Base-by-base conservation (phyloP, 2,329 filamentous ascomycete species). In the Aquanectria penicillioides region DNA sequence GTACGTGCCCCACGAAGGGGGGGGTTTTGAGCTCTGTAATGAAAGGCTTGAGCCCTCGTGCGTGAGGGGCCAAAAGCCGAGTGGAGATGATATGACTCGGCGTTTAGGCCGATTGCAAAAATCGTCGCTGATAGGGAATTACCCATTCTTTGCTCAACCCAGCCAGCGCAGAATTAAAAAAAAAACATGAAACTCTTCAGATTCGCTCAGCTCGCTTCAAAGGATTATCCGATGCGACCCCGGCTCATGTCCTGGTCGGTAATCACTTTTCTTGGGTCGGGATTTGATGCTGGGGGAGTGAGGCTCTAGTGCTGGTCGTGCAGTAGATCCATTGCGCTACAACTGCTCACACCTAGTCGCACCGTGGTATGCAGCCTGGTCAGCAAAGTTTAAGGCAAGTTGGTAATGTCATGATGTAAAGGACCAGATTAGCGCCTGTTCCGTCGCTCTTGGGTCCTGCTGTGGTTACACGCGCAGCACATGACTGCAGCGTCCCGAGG, bases 71-170 rank as follows among this genome's bases (percentile, higher is more conserved):
- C 33, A 25, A 33, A 51, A 17, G 26, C 54, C 54, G 40, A 57
- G 31, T 38, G 31, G 41, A 9, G 18, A 17, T 9, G 20, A 28
- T 25, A n/a, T 38, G 22, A 22, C 28, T 52, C 54, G 54, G 54
- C 17, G 38, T 47, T 51, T 51, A 50, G 31, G 38, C 54, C 54
- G 54, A 57, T 41, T 15, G 40, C 15, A 23, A 34, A 48, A 26
- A 23, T 18, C 26, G 26, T 20, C 4, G 15, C 12, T 18, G 17
- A 5, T 25, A 46, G 26, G 10, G 26, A 46, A 46, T 31, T 46
- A n/a, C n/a, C n/a, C n/a, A n/a, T n/a, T n/a, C n/a, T n/a, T n/a
- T n/a, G n/a, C n/a, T n/a, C n/a, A n/a, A n/a, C n/a, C n/a, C n/a
- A n/a, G n/a, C n/a, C n/a, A n/a, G n/a, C n/a, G n/a, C n/a, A 31